Evolutionary conservation across 306 rosid species (phyloP), one percentile per base, ranked within the genome.

Genomic region (Pueraria montana): DNA sequence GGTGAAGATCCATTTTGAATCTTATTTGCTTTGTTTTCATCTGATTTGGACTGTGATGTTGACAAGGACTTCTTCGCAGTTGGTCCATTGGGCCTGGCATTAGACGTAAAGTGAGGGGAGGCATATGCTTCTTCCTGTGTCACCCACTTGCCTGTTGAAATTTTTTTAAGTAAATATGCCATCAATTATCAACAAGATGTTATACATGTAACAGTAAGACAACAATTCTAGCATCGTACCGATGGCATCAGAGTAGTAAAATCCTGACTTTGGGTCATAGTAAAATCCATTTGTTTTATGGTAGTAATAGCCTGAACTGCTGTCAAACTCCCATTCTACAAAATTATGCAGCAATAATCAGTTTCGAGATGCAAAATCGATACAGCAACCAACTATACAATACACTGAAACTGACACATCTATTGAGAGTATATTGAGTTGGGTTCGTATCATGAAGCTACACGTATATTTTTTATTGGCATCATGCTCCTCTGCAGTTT

Each of bases 91-190:
- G 78, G 80, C 74, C 76, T 78, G 0, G 89, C 76, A 62, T 82
- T 91, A 79, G 92, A 89, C 0, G 82, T 83, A 65, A 90, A 94
- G 84, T 92, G 94, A 21, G 95, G 92, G 14, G 91, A 86, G 26
- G 96, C 91, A 82, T 88, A 90, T 76, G 98, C 99, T 88, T 96
- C 99, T 88, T 96, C 98, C 84, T 86, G 91, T 65, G 96, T 87
- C 88, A 94, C 97, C 98, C 99, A 96, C 84, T 92, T 96, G 23
- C 97, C 99, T 94, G 94, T 89, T 75, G 83, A 85, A 83, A 62
- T 76, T 78, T 59, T 64, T 34, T 75, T 18, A 83, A 42, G 83
- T 87, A 58, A 87, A 76, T 84, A 84, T 70, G 83, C 49, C 45
- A 62, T 70, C 62, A 64, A 80, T 38, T 26, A 75, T 84, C 40